phyloP scores from a whole-genome alignment of 345 rosid species.

The Gossypium stocksii region DNA sequence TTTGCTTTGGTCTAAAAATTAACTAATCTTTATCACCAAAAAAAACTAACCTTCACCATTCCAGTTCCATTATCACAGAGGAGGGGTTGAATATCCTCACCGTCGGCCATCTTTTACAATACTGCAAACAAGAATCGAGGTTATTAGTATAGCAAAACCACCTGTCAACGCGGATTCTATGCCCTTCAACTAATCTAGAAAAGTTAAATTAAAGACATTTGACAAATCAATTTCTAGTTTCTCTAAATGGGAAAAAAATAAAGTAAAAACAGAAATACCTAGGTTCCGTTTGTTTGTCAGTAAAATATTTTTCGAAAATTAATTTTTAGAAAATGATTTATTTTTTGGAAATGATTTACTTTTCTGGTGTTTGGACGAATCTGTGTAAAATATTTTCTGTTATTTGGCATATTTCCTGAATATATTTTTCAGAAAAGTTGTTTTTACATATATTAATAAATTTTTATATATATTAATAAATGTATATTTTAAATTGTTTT shows the following conservation, averaged over 20 bases:
- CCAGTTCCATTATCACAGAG: constrained; percentile 24
- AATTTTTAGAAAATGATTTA: too few species aligned
- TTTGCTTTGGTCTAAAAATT: background rate
- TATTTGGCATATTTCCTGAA: too few species aligned
- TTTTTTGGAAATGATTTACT: too few species aligned
- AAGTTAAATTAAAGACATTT: background rate
- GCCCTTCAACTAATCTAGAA: background rate
- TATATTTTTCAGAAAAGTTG: too few species aligned
- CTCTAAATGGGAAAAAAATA: background rate
- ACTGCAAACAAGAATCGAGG: constrained; percentile 5
- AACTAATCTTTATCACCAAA: constrained; percentile 18
- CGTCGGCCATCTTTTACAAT: constrained; percentile 18
- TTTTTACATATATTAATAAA: too few species aligned
- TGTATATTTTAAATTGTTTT: too few species aligned
- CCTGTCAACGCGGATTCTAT: background rate
- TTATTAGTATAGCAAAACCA: background rate
- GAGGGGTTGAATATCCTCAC: constrained; percentile 24
- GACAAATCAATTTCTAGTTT: background rate
- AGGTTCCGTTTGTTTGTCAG: too few species aligned
- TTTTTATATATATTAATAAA: too few species aligned
- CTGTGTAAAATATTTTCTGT: too few species aligned
- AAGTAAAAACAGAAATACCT: background rate
- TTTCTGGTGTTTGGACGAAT: too few species aligned
- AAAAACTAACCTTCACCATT: constrained; percentile 20
- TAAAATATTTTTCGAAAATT: too few species aligned